Percentiles rank a stretch among this genome's conserved stretches.
Evolutionary conservation across 169 alveolate genomes (phyloP).

Genomic region (Babesia bovis): DNA sequence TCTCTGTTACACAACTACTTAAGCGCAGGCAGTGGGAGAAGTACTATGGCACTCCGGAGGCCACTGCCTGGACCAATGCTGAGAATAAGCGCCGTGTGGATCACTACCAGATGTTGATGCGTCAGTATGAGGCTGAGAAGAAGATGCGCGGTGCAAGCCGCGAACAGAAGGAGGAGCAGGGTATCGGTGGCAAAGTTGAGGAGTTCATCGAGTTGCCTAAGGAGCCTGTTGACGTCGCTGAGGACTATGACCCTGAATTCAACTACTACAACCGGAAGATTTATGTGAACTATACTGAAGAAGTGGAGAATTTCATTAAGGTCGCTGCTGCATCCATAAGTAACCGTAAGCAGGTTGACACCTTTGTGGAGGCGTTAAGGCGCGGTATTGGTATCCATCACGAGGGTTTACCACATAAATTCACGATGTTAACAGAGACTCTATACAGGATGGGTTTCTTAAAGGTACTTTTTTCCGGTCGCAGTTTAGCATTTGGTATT

Average conservation of each 20-base stretch:
- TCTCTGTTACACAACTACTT: constrained; percentile 72
- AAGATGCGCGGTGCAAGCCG: constrained; percentile 78
- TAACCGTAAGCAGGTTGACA: constrained; percentile 64
- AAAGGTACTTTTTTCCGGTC: constrained; percentile 83
- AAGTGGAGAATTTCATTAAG: constrained; percentile 73
- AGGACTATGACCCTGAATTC: constrained; percentile 86
- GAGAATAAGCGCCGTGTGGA: constrained; percentile 80
- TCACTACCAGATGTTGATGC: constrained; percentile 74
- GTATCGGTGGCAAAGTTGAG: constrained; percentile 75
- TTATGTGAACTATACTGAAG: constrained; percentile 71
- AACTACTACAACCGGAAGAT: constrained; percentile 77
- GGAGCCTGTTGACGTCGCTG: constrained; percentile 84
- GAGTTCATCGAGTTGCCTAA: constrained; percentile 76
- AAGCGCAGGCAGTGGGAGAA: constrained; percentile 82
- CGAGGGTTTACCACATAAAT: constrained; percentile 82
- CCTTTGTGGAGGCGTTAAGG: constrained; percentile 79
- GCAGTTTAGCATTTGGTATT: constrained; percentile 88
- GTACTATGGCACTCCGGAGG: constrained; percentile 85
- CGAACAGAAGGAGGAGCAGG: constrained; percentile 85
- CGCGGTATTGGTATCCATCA: constrained; percentile 91
- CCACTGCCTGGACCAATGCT: constrained; percentile 74
- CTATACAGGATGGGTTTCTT: constrained; percentile 83
- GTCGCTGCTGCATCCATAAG: constrained; percentile 73
- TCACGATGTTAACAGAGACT: constrained; percentile 82
- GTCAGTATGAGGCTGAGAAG: constrained; percentile 79